These are phyloP conservation scores for Tripterygium wilfordii DNA, from an alignment of 177 flowering plant species.

Conservation along the genomic window DNA sequence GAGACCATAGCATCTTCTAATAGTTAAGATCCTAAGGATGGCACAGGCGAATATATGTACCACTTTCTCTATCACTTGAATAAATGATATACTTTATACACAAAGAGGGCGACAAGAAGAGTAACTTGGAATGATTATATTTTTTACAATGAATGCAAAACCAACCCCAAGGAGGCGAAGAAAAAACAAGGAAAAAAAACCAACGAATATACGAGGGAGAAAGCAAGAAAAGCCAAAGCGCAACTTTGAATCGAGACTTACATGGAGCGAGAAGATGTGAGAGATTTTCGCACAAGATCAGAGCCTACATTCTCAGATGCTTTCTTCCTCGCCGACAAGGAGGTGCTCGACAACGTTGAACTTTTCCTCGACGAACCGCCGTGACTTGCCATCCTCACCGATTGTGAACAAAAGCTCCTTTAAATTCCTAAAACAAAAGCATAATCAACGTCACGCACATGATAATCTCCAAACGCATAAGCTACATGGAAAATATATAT, in stretches of 20 bases:
- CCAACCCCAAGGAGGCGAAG: no score
- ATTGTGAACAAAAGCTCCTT: not conserved
- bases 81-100: no score
- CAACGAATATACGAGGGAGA: not conserved
- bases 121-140: not conserved
- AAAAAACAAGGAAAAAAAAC: no score
- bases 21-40: no score
- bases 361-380: slow-evolving; percentile 52
- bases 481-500: no score
- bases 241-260: slow-evolving; percentile 10
- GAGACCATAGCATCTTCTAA: no score
- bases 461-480: no score
- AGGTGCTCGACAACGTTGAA: slow-evolving; percentile 20
- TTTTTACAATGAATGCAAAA: no score
- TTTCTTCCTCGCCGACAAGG: slow-evolving; percentile 37
- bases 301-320: slow-evolving; percentile 29
- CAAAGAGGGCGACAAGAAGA: not conserved
- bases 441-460: no score
- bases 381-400: slow-evolving; percentile 35
- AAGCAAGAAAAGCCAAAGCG: not conserved
- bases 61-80: not conserved
- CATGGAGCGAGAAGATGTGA: slow-evolving; percentile 48
- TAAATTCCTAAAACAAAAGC: slow-evolving; percentile 2
- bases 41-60: not conserved
- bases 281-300: slow-evolving; percentile 29